Evolutionary conservation across 768 basidiomycete species (phyloP), one percentile per base, ranked within the genome.

Genomic region (Mycena alexandri): DNA sequence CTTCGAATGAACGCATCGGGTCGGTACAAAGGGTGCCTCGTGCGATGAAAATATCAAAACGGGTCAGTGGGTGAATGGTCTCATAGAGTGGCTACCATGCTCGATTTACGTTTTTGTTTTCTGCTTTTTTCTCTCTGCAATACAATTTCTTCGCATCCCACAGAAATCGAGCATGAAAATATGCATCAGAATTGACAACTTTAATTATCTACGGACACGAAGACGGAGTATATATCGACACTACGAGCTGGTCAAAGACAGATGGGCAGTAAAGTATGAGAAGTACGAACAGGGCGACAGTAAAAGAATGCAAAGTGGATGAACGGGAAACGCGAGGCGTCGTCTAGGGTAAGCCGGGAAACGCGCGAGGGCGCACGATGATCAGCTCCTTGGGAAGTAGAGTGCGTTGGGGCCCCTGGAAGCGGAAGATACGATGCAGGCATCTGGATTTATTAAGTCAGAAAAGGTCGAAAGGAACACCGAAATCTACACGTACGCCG

Each of bases 321-420:
- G n/a, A n/a, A n/a, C n/a, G n/a, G n/a, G n/a, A n/a, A n/a, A n/a
- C n/a, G n/a, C n/a, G n/a, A n/a, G n/a, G n/a, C n/a, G n/a, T n/a
- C 29, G 14, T 44, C 56, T 60, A 60, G n/a, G 59, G 59, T 10
- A 22, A 50, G 10, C 59, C 47, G 34, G 58, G 59, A 42, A 60
- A 60, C 36, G 59, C 59, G 10, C 14, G 21, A 22, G 22, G 34
- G 8, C 59, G 36, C 33, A 50, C 8, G 16, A 60, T 33, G 24
- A 50, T 25, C 47, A 60, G 59, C 36, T 50, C 47, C 25, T 60
- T 34, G 16, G 13, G 59, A n/a, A n/a, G n/a, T 6, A 34, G 59
- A 21, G 48, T 60, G 59, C 48, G 59, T 16, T 14, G 29, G 38
- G 48, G 4, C 13, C 59, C 29, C 16, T 60, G 59, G 12, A 60